A percentile compares a stretch with the other conserved stretches of the same genome.
Evolutionary conservation across 345 rosid genomes (phyloP).

Genomic region (Ricinus communis): DNA sequence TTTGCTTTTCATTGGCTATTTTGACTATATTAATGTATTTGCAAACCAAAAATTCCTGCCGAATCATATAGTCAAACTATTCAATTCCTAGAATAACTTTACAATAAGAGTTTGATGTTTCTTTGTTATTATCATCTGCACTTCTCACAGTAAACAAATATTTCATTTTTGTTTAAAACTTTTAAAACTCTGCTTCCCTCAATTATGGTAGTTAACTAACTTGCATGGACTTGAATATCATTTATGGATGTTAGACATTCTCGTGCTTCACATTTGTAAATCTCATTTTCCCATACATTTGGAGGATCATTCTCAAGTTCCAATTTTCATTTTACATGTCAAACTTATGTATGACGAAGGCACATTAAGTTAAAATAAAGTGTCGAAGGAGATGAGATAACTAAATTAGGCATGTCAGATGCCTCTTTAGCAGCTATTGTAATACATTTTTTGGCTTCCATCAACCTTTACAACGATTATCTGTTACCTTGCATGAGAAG

Average conservation of each 20-base stretch:
- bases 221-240: too few relatives aligned
- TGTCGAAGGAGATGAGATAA: not conserved
- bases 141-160: too few relatives aligned
- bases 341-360: not conserved
- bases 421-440: not conserved
- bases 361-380: not conserved
- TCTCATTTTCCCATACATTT: not conserved
- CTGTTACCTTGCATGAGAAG: slow-evolving; percentile 2
- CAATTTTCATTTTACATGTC: not conserved
- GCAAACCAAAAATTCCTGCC: not conserved
- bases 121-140: too few relatives aligned
- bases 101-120: too few relatives aligned
- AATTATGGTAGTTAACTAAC: not conserved
- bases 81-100: too few relatives aligned
- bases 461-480: not conserved
- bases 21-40: slow-evolving; percentile 4
- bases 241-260: too few relatives aligned
- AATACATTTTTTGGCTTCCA: not conserved
- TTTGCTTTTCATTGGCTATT: slow-evolving; percentile 3
- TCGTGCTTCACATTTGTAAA: not conserved
- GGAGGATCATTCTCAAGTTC: not conserved
- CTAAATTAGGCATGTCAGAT: not conserved
- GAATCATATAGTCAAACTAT: not conserved
- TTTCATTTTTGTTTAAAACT: too few relatives aligned
- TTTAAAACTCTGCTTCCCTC: not conserved